Percentiles rank a stretch among this genome's conserved stretches.
Conservation (phyloP, 768 basidiomycete genomes). For the Boletus coccyginus region DNA sequence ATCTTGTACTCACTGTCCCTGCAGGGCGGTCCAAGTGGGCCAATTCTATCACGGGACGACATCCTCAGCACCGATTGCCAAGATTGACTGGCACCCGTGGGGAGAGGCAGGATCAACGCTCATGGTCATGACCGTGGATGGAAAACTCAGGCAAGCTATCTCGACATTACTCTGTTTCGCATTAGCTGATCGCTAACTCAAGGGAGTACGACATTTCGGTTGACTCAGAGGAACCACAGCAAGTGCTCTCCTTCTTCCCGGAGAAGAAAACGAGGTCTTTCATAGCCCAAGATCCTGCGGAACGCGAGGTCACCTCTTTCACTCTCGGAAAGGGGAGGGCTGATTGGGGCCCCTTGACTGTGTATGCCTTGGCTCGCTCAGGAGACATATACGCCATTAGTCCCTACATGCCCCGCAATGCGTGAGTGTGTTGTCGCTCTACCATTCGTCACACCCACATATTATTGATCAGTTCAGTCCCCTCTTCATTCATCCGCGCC, state of each 20-base stretch:
- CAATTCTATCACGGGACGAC: constrained; percentile 76
- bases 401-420: constrained; percentile 86
- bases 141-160: constrained; percentile 65
- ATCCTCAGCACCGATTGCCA: constrained; percentile 69
- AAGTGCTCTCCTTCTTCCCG: constrained; percentile 75
- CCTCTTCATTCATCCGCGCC: constrained; percentile 74
- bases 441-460: not conserved
- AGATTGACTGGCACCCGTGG: constrained; percentile 95
- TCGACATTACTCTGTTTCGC: not conserved
- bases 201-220: constrained; percentile 91
- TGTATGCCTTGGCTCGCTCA: constrained; percentile 83
- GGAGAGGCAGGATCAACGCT: constrained; percentile 86
- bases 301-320: constrained; percentile 81
- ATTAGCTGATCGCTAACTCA: not conserved
- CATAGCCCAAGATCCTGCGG: constrained; percentile 69
- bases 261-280: constrained; percentile 60
- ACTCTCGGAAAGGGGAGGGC: constrained; percentile 79
- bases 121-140: constrained; percentile 88
- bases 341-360: constrained; percentile 89
- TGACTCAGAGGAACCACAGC: constrained; percentile 84
- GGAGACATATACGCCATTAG: constrained; percentile 91
- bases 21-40: constrained; percentile 79
- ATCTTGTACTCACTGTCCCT: not conserved
- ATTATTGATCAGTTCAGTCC: constrained; percentile 47
- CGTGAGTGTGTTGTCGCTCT: constrained; percentile 49